Evolutionary conservation across 2,329 filamentous ascomycete genomes (phyloP).

Genomic region (Aspergillus arachidicola): DNA sequence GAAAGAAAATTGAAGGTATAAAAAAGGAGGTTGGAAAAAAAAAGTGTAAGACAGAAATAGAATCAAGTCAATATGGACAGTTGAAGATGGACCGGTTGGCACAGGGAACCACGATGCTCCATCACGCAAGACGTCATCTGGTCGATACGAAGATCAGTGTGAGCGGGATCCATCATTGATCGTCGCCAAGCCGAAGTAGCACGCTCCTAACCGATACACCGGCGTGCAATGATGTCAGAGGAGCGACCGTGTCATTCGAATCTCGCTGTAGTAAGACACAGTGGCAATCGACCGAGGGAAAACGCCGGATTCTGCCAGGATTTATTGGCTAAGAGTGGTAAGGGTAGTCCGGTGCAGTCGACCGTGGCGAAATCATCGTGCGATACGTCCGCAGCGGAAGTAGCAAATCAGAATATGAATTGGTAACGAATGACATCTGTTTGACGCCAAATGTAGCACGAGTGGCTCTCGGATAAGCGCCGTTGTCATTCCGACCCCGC

Average conservation of each 20-base stretch:
- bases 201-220: constrained; percentile 21
- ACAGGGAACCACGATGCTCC: background rate
- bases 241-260: constrained; percentile 1
- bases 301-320: background rate
- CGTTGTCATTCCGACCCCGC: background rate
- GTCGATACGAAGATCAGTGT: constrained; percentile 1
- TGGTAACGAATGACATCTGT: background rate
- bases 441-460: background rate
- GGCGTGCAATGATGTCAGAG: constrained; percentile 35
- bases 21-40: constrained; percentile 20
- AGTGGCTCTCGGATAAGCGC: background rate
- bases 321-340: background rate
- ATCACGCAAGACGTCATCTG: constrained; percentile 1
- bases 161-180: constrained; percentile 18
- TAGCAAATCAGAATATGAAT: background rate
- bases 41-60: constrained; percentile 19
- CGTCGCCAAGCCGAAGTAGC: constrained; percentile 24
- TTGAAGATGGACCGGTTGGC: constrained; percentile 18
- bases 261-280: background rate
- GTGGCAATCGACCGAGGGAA: background rate
- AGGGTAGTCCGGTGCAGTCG: background rate
- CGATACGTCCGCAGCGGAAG: background rate
- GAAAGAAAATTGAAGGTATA: constrained; percentile 20
- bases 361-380: background rate
- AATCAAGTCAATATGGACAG: constrained; percentile 12